These are phyloP conservation scores for Solanum piurae DNA, from an alignment of 257 asterid species.

Conservation along the genomic window DNA sequence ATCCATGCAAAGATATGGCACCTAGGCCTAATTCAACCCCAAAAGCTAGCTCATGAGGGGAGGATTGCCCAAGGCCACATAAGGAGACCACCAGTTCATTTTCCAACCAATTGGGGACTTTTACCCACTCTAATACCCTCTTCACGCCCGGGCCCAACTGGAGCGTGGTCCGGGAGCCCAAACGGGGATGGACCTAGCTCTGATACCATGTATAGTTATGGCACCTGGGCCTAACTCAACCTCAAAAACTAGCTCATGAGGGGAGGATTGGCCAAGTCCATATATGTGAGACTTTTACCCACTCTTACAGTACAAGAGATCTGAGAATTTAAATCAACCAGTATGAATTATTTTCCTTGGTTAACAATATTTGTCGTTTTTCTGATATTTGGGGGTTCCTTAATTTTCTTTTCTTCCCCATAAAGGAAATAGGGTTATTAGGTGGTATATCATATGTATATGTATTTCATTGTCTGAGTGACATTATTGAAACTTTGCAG, in stretches of 20 bases:
- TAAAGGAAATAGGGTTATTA: too few relatives aligned
- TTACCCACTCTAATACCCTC: not conserved
- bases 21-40: not conserved
- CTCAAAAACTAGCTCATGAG: not conserved
- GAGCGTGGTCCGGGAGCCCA: not conserved
- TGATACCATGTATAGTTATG: not conserved
- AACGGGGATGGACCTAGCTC: not conserved
- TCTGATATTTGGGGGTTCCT: too few relatives aligned
- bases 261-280: not conserved
- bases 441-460: not conserved
- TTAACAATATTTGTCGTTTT: too few relatives aligned
- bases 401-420: too few relatives aligned
- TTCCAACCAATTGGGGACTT: not conserved
- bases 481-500: conserved; percentile 21
- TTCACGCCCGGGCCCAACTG: not conserved
- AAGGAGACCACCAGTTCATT: not conserved
- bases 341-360: not conserved
- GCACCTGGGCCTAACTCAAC: not conserved
- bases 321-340: not conserved
- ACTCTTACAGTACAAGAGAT: not conserved
- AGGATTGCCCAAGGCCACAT: not conserved
- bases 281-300: not conserved
- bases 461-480: not conserved
- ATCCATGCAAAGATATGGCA: not conserved
- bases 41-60: not conserved